phyloP scores from a whole-genome alignment of 2,329 filamentous ascomycete genomes.

The Fusarium vanettenii region DNA sequence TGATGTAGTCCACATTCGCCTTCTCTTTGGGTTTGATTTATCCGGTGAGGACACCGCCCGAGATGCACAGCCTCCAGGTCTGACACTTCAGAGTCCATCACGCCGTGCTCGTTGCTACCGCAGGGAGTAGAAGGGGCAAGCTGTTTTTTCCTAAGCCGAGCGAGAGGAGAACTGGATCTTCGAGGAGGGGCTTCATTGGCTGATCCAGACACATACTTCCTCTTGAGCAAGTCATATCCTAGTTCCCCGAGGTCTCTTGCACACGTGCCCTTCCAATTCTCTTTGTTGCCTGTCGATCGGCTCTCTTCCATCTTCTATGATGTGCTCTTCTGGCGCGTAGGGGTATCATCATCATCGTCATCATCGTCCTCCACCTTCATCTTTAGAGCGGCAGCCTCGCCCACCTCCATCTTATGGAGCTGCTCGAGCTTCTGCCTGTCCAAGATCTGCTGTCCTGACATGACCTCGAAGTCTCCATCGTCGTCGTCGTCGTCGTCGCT shows the following conservation, averaged over 20 bases:
- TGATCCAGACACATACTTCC: neutral
- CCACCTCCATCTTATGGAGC: slow-evolving; percentile 70
- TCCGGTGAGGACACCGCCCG: neutral
- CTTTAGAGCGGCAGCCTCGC: slow-evolving; percentile 65
- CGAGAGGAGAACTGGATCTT: neutral
- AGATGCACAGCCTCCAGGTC: neutral
- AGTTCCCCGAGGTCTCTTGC: neutral
- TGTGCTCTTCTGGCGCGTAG: slow-evolving; percentile 40
- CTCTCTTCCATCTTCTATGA: slow-evolving; percentile 47
- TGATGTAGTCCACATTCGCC: neutral
- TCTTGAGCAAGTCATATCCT: neutral
- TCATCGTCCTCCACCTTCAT: slow-evolving; percentile 53
- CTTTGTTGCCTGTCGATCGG: neutral
- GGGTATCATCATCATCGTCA: slow-evolving; percentile 52
- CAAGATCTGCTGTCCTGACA: slow-evolving; percentile 56
- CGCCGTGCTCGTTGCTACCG: neutral
- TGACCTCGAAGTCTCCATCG: slow-evolving; percentile 59
- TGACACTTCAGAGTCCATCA: neutral
- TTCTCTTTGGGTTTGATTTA: neutral
- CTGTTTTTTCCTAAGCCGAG: neutral
- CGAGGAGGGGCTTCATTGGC: neutral
- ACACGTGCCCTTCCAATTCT: neutral
- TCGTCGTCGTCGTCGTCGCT: slow-evolving; percentile 55
- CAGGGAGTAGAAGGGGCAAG: neutral
- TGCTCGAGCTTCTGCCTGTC: slow-evolving; percentile 60